Evolutionary conservation across 768 basidiomycete genomes (phyloP).

Genomic region (Suillus cothurnatus): DNA sequence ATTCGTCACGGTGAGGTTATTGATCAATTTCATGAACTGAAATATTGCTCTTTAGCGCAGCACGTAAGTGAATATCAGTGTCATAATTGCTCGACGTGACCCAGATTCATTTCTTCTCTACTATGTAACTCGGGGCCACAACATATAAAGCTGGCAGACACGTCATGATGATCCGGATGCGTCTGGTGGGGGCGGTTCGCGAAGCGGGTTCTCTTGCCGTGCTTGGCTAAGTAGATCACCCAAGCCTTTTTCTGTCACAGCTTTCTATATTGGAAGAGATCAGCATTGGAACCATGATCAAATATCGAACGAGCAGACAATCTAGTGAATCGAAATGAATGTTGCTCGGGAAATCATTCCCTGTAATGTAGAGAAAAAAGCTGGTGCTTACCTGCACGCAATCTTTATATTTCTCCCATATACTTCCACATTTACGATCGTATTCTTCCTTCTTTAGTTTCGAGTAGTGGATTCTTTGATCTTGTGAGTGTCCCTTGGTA

Average conservation of each 20-base stretch:
- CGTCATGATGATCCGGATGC: background rate
- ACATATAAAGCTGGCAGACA: background rate
- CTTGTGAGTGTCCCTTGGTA: conserved; percentile 39
- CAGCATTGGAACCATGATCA: background rate
- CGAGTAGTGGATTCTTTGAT: conserved; percentile 60
- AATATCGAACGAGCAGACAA: background rate
- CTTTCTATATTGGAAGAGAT: conserved; percentile 51
- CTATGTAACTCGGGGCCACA: background rate
- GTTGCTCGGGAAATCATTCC: conserved; percentile 4
- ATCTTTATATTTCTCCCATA: conserved; percentile 78
- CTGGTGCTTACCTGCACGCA: conserved; percentile 75
- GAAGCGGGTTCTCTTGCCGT: conserved; percentile 74
- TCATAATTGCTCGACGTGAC: background rate
- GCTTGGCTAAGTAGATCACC: conserved; percentile 79
- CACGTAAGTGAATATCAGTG: background rate
- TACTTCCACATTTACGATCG: conserved; percentile 77
- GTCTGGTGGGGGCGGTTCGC: conserved; percentile 52
- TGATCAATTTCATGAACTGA: background rate
- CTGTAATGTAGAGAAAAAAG: background rate
- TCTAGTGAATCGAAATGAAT: background rate
- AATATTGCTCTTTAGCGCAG: background rate
- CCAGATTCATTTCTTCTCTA: background rate
- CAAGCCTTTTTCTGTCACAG: conserved; percentile 76
- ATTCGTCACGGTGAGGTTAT: background rate
- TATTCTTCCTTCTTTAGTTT: conserved; percentile 87